Percentiles rank a stretch among this genome's conserved stretches.
Conservation (phyloP, 139 green algal genomes). For the Closterium sp. region DNA sequence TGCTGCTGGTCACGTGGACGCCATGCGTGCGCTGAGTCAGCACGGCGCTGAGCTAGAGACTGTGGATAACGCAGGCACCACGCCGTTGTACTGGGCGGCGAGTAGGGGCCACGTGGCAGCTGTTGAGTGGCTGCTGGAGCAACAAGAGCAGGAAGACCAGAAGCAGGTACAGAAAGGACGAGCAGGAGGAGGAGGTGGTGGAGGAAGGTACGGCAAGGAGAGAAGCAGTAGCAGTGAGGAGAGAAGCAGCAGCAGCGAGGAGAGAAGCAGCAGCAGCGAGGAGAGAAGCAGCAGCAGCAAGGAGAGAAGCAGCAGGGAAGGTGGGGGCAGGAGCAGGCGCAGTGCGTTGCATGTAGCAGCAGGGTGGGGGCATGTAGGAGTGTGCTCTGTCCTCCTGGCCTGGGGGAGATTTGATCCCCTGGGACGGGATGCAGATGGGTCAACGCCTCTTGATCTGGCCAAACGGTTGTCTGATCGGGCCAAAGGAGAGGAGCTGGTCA, state of each 20-base stretch:
- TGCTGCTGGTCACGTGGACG: neutral
- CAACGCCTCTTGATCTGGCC: neutral
- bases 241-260: too few species aligned
- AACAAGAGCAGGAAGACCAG: neutral
- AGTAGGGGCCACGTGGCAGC: neutral
- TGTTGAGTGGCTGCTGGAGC: conserved; percentile 8
- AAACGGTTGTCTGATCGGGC: neutral
- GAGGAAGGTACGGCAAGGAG: neutral
- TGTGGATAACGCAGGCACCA: neutral
- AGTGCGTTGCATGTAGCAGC: conserved; percentile 18
- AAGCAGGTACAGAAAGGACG: neutral
- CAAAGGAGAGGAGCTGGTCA: too few species aligned
- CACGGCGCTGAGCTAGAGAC: neutral
- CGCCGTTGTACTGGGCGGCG: conserved; percentile 22
- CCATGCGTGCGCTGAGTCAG: neutral
- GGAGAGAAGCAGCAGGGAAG: too few species aligned
- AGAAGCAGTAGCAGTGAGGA: too few species aligned
- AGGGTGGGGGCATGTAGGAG: conserved; percentile 17
- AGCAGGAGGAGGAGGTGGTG: neutral
- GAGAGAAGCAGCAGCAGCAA: neutral
- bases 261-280: too few species aligned
- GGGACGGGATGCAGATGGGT: neutral
- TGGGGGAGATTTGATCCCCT: neutral
- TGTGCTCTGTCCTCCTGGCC: neutral
- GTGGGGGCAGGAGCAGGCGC: neutral